A percentile compares a stretch with the other conserved stretches of the same genome.
Conservation (phyloP, 495 filamentous ascomycete genomes). For the Sordaria brevicollis region DNA sequence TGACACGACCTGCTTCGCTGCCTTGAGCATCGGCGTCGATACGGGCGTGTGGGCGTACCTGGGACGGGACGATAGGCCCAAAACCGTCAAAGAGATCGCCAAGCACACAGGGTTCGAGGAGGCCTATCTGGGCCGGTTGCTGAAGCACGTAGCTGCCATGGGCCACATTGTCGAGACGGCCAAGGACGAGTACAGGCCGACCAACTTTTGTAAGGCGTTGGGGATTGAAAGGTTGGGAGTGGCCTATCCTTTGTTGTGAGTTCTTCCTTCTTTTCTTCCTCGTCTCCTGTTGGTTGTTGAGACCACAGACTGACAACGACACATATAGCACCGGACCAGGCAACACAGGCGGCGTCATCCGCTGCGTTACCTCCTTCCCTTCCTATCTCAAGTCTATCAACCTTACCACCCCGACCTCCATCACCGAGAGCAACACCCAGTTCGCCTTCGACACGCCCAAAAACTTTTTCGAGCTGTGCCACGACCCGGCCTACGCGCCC, state of each 20-base stretch:
- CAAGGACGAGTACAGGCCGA: constrained; percentile 31
- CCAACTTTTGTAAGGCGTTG: constrained; percentile 28
- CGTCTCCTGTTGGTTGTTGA: background rate
- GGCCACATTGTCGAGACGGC: constrained; percentile 31
- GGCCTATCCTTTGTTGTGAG: constrained; percentile 13
- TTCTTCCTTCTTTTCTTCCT: background rate
- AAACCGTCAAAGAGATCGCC: background rate
- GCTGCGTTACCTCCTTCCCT: constrained; percentile 9
- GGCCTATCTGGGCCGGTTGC: constrained; percentile 12
- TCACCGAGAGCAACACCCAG: background rate
- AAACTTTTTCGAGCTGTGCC: constrained; percentile 24
- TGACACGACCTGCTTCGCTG: background rate
- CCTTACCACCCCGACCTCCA: background rate
- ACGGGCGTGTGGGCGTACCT: background rate
- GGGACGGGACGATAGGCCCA: background rate
- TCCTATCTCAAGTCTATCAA: background rate
- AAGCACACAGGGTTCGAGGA: background rate
- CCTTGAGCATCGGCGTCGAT: background rate
- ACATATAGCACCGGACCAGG: background rate
- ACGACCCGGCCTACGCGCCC: constrained; percentile 1
- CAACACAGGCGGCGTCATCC: background rate
- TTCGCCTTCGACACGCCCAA: background rate
- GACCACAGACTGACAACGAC: background rate
- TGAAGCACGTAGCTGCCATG: constrained; percentile 37
- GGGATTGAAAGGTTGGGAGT: constrained; percentile 20